Evolutionary conservation across 2,329 filamentous ascomycete genomes (phyloP).

Genomic region (Aschersonia sp.): DNA sequence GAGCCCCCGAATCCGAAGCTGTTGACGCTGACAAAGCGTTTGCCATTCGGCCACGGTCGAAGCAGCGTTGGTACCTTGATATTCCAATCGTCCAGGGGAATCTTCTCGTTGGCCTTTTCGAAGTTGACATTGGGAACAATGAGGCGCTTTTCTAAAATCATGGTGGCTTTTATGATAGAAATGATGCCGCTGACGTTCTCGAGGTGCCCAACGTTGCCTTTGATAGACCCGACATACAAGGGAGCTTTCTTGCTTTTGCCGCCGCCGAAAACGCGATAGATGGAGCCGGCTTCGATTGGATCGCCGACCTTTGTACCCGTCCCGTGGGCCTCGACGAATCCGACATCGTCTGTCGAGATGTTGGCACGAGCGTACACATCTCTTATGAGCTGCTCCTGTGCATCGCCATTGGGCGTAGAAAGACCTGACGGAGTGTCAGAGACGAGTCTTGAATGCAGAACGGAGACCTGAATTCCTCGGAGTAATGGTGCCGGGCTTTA

Average conservation of each 20-base stretch:
- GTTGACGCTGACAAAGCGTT: slow-evolving; percentile 35
- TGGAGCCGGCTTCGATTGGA: slow-evolving; percentile 34
- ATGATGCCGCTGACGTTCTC: slow-evolving; percentile 34
- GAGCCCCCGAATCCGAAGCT: slow-evolving; percentile 31
- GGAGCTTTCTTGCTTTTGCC: slow-evolving; percentile 22
- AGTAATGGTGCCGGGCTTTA: neutral
- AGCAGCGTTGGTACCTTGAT: slow-evolving; percentile 31
- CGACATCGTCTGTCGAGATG: slow-evolving; percentile 13
- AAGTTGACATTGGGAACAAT: slow-evolving; percentile 36
- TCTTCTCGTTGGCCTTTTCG: slow-evolving; percentile 31
- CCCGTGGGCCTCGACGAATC: slow-evolving; percentile 35
- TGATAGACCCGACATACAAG: slow-evolving; percentile 31
- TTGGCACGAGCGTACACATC: slow-evolving; percentile 17
- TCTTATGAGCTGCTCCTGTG: slow-evolving; percentile 28
- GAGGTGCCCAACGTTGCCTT: slow-evolving; percentile 35
- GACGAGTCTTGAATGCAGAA: neutral
- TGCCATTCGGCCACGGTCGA: slow-evolving; percentile 30
- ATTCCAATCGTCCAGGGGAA: slow-evolving; percentile 33
- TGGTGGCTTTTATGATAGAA: slow-evolving; percentile 32
- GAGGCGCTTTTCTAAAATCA: slow-evolving; percentile 34
- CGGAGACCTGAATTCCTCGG: no score
- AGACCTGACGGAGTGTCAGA: slow-evolving; percentile 25
- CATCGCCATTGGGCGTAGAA: slow-evolving; percentile 36
- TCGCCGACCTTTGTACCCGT: slow-evolving; percentile 42
- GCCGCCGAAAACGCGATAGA: slow-evolving; percentile 25